Conservation (phyloP, 2,329 filamentous ascomycete species). For the Aureobasidium sp. region DNA sequence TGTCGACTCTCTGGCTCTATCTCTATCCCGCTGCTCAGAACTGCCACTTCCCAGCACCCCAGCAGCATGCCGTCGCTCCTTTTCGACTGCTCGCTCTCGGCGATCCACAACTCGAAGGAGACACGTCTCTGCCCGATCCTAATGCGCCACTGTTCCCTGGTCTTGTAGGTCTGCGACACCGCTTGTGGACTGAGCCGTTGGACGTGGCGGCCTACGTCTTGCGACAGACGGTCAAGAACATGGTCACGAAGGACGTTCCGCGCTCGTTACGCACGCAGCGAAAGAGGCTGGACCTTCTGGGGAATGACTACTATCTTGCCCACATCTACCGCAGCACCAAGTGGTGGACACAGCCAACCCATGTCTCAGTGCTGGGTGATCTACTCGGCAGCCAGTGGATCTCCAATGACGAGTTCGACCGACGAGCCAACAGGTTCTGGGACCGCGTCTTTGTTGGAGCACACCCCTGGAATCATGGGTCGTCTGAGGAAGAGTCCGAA, state of each 20-base stretch:
- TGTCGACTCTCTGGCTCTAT: constrained; percentile 83
- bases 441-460: constrained; percentile 74
- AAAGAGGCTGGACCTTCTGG: constrained; percentile 88
- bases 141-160: constrained; percentile 50
- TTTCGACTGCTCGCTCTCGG: constrained; percentile 91
- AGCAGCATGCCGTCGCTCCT: constrained; percentile 57
- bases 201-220: constrained; percentile 6
- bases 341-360: constrained; percentile 89
- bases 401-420: constrained; percentile 82
- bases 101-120: constrained; percentile 94
- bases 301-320: constrained; percentile 95
- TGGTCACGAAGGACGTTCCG: constrained; percentile 66
- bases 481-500: constrained; percentile 22
- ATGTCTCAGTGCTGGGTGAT: constrained; percentile 91
- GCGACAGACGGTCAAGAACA: constrained; percentile 26
- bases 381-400: constrained; percentile 98
- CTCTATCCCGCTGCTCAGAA: constrained; percentile 83
- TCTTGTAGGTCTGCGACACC: constrained; percentile 30
- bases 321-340: constrained; percentile 88
- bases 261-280: constrained; percentile 71
- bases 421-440: constrained; percentile 82
- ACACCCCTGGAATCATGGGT: neutral
- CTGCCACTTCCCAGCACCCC: constrained; percentile 76
- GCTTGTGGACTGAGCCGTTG: constrained; percentile 20
- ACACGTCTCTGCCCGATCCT: constrained; percentile 76